A percentile compares a stretch with the other conserved stretches of the same genome.
Conservation (phyloP, 164 flowering plant species). For the Tetracentron sinense region DNA sequence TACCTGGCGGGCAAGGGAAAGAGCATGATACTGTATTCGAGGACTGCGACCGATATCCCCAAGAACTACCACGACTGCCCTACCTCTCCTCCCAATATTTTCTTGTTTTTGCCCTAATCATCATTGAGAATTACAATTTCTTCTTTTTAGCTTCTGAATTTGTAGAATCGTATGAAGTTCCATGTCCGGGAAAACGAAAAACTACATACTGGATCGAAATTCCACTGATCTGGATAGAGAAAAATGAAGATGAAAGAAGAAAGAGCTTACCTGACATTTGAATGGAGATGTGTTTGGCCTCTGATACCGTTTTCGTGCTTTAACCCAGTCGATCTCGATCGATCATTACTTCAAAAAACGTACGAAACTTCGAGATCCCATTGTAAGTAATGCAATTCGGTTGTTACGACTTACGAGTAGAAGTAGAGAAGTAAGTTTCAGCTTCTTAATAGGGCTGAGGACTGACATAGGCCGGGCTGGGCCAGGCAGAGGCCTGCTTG, state of each 20-base stretch:
- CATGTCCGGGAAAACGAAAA: not conserved
- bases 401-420: too few species aligned
- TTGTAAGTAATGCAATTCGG: too few species aligned
- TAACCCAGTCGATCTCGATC: too few species aligned
- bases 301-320: too few species aligned
- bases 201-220: not conserved
- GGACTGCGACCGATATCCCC: conserved; percentile 98
- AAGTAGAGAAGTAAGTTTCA: too few species aligned
- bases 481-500: too few species aligned
- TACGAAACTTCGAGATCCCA: too few species aligned
- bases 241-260: not conserved
- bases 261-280: not conserved
- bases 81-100: conserved; percentile 44
- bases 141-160: not conserved
- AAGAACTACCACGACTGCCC: conserved; percentile 85
- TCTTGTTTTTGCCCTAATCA: conserved; percentile 4
- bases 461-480: too few species aligned
- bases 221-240: not conserved
- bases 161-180: not conserved
- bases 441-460: too few species aligned
- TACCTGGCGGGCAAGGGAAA: conserved; percentile 87
- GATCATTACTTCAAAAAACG: too few species aligned
- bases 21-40: conserved; percentile 96
- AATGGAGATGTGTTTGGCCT: not conserved
- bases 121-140: not conserved